Conservation (phyloP, 1,284 basidiomycete species). For the Papiliotrema nemorosa region DNA sequence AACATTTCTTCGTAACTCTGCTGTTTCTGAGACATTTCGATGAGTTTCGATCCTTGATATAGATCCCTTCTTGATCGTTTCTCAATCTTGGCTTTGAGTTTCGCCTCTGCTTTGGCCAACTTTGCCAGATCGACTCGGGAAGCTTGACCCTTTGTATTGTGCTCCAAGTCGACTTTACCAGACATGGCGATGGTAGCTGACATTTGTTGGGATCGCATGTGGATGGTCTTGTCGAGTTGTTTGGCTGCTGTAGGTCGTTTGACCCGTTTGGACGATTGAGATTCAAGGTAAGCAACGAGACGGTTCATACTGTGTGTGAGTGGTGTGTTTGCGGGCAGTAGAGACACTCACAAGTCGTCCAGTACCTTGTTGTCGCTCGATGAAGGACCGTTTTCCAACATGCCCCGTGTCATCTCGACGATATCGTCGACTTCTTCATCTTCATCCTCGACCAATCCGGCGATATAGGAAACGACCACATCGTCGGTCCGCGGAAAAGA, state of each 20-base stretch:
- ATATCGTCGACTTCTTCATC: conserved; percentile 82
- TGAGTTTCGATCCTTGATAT: conserved; percentile 92
- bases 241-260: conserved; percentile 53
- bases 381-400: conserved; percentile 55
- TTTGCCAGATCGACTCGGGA: conserved; percentile 97
- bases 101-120: conserved; percentile 97
- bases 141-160: conserved; percentile 88
- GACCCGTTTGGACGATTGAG: conserved; percentile 60
- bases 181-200: conserved; percentile 77
- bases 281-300: conserved; percentile 62
- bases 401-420: conserved; percentile 68
- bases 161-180: conserved; percentile 88
- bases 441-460: conserved; percentile 88
- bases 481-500: conserved; percentile 86
- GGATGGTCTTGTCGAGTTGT: conserved; percentile 88
- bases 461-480: conserved; percentile 86
- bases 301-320: conserved; percentile 52
- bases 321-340: not conserved
- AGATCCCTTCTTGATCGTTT: conserved; percentile 72
- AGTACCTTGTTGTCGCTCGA: conserved; percentile 40
- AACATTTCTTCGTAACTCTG: conserved; percentile 98
- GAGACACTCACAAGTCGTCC: conserved; percentile 43
- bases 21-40: conserved; percentile 91
- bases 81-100: conserved; percentile 95
- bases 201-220: conserved; percentile 79